A percentile compares a stretch with the other conserved stretches of the same genome.
Evolutionary conservation across 106 monocot genomes (phyloP).

Genomic region (Apostasia ramifera): DNA sequence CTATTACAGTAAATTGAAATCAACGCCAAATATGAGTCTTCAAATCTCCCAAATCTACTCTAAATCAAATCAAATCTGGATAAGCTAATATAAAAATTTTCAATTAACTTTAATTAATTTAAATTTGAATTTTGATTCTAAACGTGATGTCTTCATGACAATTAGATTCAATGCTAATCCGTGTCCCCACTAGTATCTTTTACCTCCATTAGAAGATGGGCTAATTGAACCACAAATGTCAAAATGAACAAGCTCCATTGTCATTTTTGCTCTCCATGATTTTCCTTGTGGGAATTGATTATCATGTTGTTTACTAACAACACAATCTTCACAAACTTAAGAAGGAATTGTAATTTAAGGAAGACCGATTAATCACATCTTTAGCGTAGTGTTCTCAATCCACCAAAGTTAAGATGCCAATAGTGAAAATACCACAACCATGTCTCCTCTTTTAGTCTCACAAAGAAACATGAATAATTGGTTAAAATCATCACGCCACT

Average conservation of each 20-base stretch:
- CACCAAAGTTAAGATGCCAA: conserved; percentile 8
- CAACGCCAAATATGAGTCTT: too few relatives aligned
- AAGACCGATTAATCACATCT: background rate
- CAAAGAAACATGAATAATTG: background rate
- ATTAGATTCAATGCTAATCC: too few relatives aligned
- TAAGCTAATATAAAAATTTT: too few relatives aligned
- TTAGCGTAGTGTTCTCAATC: conserved; percentile 1
- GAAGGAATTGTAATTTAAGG: conserved; percentile 4
- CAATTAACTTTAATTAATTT: too few relatives aligned
- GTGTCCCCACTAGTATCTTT: background rate
- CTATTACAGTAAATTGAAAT: too few relatives aligned
- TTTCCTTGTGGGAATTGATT: background rate
- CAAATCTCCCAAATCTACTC: too few relatives aligned
- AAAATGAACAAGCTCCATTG: conserved; percentile 1
- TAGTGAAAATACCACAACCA: conserved; percentile 7
- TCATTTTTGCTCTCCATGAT: background rate
- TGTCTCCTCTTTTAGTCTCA: conserved; percentile 3
- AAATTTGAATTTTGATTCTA: too few relatives aligned
- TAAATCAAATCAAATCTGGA: too few relatives aligned
- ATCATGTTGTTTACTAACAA: conserved; percentile 3
- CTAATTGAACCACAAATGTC: conserved; percentile 1
- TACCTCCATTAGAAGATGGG: conserved; percentile 7
- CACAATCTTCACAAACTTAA: conserved; percentile 13
- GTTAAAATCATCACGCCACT: too few relatives aligned
- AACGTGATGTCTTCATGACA: too few relatives aligned